These are phyloP conservation scores for Alternaria gaisen DNA, from an alignment of 2,329 filamentous ascomycete genomes.

Conservation along the genomic window DNA sequence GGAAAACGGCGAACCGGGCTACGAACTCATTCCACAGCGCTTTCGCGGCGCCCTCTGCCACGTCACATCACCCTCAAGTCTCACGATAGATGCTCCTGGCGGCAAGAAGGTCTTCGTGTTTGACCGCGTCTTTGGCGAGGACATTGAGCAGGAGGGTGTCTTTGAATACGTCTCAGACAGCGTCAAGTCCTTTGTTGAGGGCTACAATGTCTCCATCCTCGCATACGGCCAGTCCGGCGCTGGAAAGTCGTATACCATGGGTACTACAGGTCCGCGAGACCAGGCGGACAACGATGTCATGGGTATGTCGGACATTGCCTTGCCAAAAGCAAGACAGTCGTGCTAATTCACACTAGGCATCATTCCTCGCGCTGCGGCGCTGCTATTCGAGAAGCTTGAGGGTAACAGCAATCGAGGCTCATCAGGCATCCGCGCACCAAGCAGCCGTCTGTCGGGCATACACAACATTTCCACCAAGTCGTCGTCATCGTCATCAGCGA, in stretches of 20 bases:
- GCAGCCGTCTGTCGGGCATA: constrained; percentile 71
- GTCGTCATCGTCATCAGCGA: constrained; percentile 56
- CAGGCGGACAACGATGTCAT: constrained; percentile 75
- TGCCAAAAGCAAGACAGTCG: neutral
- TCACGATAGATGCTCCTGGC: constrained; percentile 89
- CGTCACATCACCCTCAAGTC: constrained; percentile 82
- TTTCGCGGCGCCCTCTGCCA: constrained; percentile 95
- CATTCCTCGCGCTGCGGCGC: constrained; percentile 87
- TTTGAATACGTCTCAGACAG: constrained; percentile 96
- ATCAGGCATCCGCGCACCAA: constrained; percentile 74
- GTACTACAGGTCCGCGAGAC: constrained; percentile 85
- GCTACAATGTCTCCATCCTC: constrained; percentile 97
- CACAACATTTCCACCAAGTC: constrained; percentile 53
- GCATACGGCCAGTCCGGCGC: constrained; percentile 98
- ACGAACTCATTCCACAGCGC: constrained; percentile 91
- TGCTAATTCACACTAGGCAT: constrained; percentile 71
- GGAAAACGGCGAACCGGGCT: constrained; percentile 84
- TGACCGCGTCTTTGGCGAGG: constrained; percentile 89
- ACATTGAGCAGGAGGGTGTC: constrained; percentile 84
- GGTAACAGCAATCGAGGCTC: constrained; percentile 67
- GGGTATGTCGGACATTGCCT: constrained; percentile 67
- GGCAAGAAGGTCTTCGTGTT: constrained; percentile 96
- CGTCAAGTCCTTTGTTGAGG: constrained; percentile 87
- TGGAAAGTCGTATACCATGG: constrained; percentile 99
- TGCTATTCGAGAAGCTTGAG: constrained; percentile 88